Conservation (phyloP, 495 filamentous ascomycete genomes). For the Penicillium diatomitis region DNA sequence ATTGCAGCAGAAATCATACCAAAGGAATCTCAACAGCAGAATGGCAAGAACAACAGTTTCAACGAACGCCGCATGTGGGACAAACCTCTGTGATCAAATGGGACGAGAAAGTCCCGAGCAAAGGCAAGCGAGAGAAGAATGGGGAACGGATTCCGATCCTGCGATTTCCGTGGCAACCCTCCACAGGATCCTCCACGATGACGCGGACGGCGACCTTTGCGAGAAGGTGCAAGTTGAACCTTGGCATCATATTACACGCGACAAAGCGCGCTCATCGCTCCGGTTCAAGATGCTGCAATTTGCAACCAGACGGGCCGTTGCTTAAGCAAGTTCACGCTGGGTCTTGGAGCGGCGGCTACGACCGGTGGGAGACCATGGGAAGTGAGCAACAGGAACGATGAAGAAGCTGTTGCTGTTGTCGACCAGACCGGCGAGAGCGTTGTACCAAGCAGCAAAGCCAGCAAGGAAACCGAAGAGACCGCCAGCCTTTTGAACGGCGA, state of each 20-base stretch:
- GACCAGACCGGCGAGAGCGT: constrained; percentile 89
- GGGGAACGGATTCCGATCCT: no score
- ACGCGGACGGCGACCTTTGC: no score
- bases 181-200: no score
- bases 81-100: no score
- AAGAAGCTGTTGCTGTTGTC: constrained; percentile 91
- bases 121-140: no score
- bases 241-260: constrained; percentile 15
- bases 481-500: constrained; percentile 60
- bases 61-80: no score
- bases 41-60: no score
- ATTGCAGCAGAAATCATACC: neutral
- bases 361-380: constrained; percentile 92
- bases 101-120: no score
- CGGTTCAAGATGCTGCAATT: neutral
- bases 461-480: constrained; percentile 83
- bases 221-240: no score
- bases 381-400: constrained; percentile 87
- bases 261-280: constrained; percentile 2
- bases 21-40: no score
- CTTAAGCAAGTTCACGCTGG: constrained; percentile 32
- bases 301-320: neutral
- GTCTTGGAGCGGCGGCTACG: constrained; percentile 47
- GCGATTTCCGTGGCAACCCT: no score
- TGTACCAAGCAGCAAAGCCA: constrained; percentile 94